Base-by-base conservation (phyloP, 495 filamentous ascomycete species). In the Aspergillus asperescens region DNA sequence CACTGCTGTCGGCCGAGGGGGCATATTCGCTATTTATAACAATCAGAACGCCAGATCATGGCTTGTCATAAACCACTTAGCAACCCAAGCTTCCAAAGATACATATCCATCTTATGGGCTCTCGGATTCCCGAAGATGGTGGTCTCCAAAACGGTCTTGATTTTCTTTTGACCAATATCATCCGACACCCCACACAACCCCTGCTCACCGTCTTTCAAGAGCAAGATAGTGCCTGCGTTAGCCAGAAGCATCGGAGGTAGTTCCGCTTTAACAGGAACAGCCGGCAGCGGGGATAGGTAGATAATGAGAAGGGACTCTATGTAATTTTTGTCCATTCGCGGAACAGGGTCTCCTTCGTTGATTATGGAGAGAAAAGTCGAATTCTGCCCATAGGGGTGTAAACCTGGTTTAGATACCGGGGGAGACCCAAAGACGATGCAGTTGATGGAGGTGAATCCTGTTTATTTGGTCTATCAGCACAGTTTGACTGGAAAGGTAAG, bases 321-420 rank as follows among this genome's bases (percentile, higher is more conserved):
- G 56, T 90, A 90, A 0, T 78, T 77, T 64, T 80, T 86, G 59
- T 92, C 88, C 0, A 88, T 88, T 16, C 89, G 67, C 1, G 82
- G 70, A 0, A 94, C 87, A 0, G 87, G 88, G 54, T 94, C 89
- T 3, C 89, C 89, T 58, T 94, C 88, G 60, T 93, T 94, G 55
- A 90, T 70, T 60, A 94, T 89, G 15, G 79, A 81, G 25, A 86
- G 69, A 65, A 93, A 93, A 2, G 89, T 58, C 20, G 79, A 88
- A 52, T 85, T 87, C 18, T 73, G 69, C 4, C 57, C 51, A 4
- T 65, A 61, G 0, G 68, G 59, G n/a, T 65, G 65, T 2, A 54
- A 43, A 0, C 87, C 83, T 42, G 79, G 83, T 7, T 89, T 68
- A 20, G 82, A 85, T 9, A 94, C 69, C 0, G 89, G 89, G 3